Base-by-base conservation (phyloP, 306 rosid genomes). In the Prinsepia uniflora region DNA sequence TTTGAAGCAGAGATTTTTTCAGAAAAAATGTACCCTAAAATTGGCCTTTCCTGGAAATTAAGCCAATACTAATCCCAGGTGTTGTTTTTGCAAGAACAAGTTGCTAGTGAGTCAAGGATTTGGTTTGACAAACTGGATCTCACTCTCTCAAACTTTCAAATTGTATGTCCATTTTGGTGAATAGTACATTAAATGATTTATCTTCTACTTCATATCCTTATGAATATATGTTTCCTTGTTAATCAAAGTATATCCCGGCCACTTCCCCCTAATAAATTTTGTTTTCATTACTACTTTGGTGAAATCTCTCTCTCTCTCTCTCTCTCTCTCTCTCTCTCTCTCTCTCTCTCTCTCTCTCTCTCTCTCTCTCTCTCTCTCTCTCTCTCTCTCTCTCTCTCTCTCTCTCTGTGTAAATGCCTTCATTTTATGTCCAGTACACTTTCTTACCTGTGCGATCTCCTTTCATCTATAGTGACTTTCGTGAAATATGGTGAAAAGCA, bases 241-340 rank as follows among this genome's bases (percentile, higher is more conserved):
- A 68, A 56, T 22, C n/a, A 49, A 47, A 47, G 12, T 50, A 19
- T 50, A 39, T 40, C 63, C 52, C 50, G n/a, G n/a, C n/a, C n/a
- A 69, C 22, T 42, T 68, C 19, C 50, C 63, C 63, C 63, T 52
- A 19, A 52, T 69, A 53, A 42, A 40, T 53, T 67, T 69, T 54
- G 63, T 53, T 50, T 68, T 68, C 61, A 36, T 69, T 69, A 52
- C 63, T 54, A 54, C 58, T 41, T 69, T 54, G 63, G 52, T 69
- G 62, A 68, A 52, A 67, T 57, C 3, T 62, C 67, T 40, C 47
- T 36, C 36, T 65, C 39, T 22, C 56, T 66, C 57, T 46, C 15
- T 19, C 49, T 30, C 50, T 65, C 70, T 65, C n/a, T 65, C 54
- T 49, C 46, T 34, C n/a, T n/a, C n/a, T n/a, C n/a, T n/a, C n/a